Evolutionary conservation across 352 stramenopile species (phyloP).

Genomic region (Plasmopara viticola): DNA sequence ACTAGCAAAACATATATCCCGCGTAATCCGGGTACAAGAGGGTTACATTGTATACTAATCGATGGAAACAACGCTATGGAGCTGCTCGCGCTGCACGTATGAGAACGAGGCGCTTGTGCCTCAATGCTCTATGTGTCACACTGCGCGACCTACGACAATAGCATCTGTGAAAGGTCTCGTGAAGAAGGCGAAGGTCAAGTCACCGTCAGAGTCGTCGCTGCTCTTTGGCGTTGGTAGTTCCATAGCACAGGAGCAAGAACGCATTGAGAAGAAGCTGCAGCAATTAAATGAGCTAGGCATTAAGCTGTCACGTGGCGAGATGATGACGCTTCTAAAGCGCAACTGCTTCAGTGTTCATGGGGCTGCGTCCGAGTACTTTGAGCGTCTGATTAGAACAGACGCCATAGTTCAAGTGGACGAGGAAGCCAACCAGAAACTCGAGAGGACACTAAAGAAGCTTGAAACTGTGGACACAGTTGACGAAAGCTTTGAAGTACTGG

Average conservation of each 20-base stretch:
- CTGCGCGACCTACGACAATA: constrained; percentile 4
- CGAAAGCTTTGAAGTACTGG: constrained; percentile 34
- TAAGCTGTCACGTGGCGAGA: constrained; percentile 41
- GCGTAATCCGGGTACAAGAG: not conserved
- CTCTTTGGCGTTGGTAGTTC: constrained; percentile 58
- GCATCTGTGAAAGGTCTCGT: not conserved
- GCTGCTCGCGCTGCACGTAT: constrained; percentile 68
- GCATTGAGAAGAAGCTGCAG: constrained; percentile 57
- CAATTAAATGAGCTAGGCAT: constrained; percentile 77
- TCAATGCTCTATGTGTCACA: constrained; percentile 55
- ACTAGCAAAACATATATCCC: constrained; percentile 9
- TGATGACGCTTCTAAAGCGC: constrained; percentile 51
- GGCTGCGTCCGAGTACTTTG: constrained; percentile 72
- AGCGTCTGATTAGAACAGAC: constrained; percentile 26
- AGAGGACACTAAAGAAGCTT: constrained; percentile 25
- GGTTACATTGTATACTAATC: constrained; percentile 2
- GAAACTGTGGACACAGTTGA: constrained; percentile 12
- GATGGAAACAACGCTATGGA: constrained; percentile 28
- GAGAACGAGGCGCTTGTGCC: constrained; percentile 38
- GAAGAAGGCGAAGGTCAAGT: constrained; percentile 17
- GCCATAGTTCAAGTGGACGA: constrained; percentile 8
- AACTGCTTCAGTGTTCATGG: constrained; percentile 72
- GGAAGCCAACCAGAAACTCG: constrained; percentile 23
- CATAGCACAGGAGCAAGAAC: constrained; percentile 48
- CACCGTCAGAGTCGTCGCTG: constrained; percentile 21